Base-by-base conservation (phyloP, 306 rosid species). In the Hippophae rhamnoides region DNA sequence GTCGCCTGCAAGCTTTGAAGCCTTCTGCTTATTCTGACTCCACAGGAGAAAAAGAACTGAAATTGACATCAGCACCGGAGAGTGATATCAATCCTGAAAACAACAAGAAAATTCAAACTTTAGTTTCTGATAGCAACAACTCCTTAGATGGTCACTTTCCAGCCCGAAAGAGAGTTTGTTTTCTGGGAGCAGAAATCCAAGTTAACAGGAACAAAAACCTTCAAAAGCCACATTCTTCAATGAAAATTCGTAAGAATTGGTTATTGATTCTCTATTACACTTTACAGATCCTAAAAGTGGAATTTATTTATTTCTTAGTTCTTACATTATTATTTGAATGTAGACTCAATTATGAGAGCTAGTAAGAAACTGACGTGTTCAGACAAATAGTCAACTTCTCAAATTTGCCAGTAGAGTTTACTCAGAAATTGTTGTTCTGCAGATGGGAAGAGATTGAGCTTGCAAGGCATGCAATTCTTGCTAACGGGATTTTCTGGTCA, bases 401-500 rank as follows among this genome's bases (percentile, higher is more conserved):
- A 49, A 60, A 68, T 58, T 52, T 45, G 7, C 43, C 71, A 74
- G 56, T 78, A 68, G 64, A 64, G 71, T 40, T 57, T 77, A 57
- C 53, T 66, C 60, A 68, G 62, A 47, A 80, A 73, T 65, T 57
- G 48, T 61, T 70, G 69, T 69, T 43, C 40, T 64, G 65, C 42
- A 56, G 64, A 9, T 25, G 60, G 65, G 69, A 85, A 71, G 54
- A 74, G 67, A 62, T 75, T 76, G 54, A 73, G 85, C 57, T 83
- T 90, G 73, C 87, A 72, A 54, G 95, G 89, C 46, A 67, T 75
- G 67, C 86, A 78, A 26, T 90, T 90, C 80, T 79, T 90, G 59
- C 77, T 90, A 53, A 83, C 98, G 6, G 98, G 98, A 64, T 73
- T 83, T 72, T 74, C 92, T 52, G 71, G 80, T 65, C 82, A 72